These are phyloP conservation scores for Austroboletus rostrupii DNA, from an alignment of 1,284 basidiomycete genomes.

Conservation along the genomic window DNA sequence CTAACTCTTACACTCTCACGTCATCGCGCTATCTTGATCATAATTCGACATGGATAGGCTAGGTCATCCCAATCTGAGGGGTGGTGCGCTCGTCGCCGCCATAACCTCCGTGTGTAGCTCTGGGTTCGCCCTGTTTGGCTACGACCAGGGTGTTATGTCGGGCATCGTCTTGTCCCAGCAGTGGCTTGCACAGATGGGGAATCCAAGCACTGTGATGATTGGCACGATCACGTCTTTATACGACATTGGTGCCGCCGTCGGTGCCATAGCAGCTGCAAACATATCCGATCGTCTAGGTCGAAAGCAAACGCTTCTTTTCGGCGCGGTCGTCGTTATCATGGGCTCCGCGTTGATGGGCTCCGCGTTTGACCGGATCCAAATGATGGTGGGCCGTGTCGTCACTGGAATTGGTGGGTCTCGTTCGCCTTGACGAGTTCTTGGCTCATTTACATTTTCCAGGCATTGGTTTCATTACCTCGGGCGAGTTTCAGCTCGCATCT, in stretches of 20 bases:
- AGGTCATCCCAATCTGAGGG: constrained; percentile 15
- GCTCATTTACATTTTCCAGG: constrained; percentile 3
- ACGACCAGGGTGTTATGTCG: constrained; percentile 19
- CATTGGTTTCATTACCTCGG: constrained; percentile 17
- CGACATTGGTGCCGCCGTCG: constrained; percentile 12
- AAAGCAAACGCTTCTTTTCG: constrained; percentile 12
- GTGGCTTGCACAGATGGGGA: constrained; percentile 17
- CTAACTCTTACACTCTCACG: not conserved
- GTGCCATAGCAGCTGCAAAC: constrained; percentile 13
- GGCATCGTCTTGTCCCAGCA: constrained; percentile 13
- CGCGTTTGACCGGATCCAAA: constrained; percentile 14
- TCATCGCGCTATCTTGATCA: not conserved
- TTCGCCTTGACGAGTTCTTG: not conserved
- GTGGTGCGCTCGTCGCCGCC: constrained; percentile 11
- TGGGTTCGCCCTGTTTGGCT: constrained; percentile 18
- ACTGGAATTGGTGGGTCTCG: constrained; percentile 9
- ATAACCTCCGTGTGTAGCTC: constrained; percentile 19
- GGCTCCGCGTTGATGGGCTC: constrained; percentile 15
- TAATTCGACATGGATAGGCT: constrained; percentile 8
- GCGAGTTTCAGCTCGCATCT: not conserved
- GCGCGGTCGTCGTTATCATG: constrained; percentile 9
- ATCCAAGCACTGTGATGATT: constrained; percentile 18
- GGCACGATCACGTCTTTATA: constrained; percentile 20
- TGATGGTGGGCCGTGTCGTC: constrained; percentile 14
- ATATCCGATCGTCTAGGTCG: constrained; percentile 14